Conservation (phyloP, 2,329 filamentous ascomycete genomes). For the Graphilbum fragrans region DNA sequence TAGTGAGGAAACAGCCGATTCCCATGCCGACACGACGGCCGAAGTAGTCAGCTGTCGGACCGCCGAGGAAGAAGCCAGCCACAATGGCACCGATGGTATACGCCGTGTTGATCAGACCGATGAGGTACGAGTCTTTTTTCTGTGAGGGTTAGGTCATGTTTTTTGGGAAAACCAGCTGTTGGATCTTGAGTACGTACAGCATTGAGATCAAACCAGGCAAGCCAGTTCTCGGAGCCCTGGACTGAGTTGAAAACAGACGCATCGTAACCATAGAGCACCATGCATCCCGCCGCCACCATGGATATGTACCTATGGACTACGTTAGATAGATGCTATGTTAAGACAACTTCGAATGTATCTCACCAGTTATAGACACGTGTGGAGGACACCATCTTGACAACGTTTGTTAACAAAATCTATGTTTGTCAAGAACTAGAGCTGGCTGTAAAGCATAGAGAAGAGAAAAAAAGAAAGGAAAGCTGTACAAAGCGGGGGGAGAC, state of each 20-base stretch:
- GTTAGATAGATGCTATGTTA: too few species aligned
- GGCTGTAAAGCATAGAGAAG: too few species aligned
- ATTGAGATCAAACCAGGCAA: conserved; percentile 46
- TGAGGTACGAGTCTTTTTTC: conserved; percentile 29
- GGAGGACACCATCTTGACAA: conserved; percentile 14
- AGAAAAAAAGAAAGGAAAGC: too few species aligned
- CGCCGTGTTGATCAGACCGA: conserved; percentile 49
- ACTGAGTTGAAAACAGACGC: conserved; percentile 63
- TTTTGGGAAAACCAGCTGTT: not conserved
- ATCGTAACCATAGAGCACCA: conserved; percentile 67
- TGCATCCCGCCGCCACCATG: conserved; percentile 58
- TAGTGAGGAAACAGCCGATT: conserved; percentile 49
- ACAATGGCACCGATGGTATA: conserved; percentile 62
- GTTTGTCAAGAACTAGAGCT: not conserved
- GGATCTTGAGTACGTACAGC: conserved; percentile 2
- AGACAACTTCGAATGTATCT: not conserved
- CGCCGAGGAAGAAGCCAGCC: conserved; percentile 57
- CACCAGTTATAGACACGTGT: conserved; percentile 17
- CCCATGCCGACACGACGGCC: conserved; percentile 56
- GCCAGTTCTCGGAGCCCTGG: conserved; percentile 56
- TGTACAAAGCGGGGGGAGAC: too few species aligned
- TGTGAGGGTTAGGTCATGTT: conserved; percentile 5
- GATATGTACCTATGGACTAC: conserved; percentile 45
- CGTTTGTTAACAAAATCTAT: too few species aligned
- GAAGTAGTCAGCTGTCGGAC: conserved; percentile 46